A percentile compares a stretch with the other conserved stretches of the same genome.
These are phyloP conservation scores for Luffa aegyptiaca DNA, from an alignment of 306 rosid genomes.

Conservation along the genomic window DNA sequence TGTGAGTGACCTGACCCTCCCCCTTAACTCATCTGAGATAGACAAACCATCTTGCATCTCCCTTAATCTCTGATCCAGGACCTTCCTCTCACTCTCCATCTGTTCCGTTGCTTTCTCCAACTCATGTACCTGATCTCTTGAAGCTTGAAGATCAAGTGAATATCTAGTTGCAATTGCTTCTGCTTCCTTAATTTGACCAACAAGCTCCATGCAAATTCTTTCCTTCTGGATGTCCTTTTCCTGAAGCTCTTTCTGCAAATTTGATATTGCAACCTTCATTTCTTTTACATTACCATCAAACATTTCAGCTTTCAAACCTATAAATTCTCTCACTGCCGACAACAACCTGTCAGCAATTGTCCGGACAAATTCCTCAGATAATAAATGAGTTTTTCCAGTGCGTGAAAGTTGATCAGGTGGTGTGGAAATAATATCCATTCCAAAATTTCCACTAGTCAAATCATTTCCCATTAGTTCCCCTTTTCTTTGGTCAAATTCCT, in stretches of 20 bases:
- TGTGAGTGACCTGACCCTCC: conserved; percentile 50
- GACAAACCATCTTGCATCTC: conserved; percentile 46
- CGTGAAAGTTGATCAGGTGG: conserved; percentile 12
- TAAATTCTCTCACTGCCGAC: conserved; percentile 51
- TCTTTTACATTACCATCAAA: conserved; percentile 53
- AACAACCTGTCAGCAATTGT: conserved; percentile 50
- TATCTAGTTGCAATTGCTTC: conserved; percentile 55
- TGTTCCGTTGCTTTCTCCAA: conserved; percentile 48
- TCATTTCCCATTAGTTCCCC: conserved; percentile 51
- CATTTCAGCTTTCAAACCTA: conserved; percentile 46
- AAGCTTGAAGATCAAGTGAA: conserved; percentile 59
- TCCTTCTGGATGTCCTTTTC: conserved; percentile 91
- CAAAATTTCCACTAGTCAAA: conserved; percentile 22
- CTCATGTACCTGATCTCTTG: conserved; percentile 36
- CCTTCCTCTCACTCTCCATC: conserved; percentile 40
- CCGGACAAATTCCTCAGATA: conserved; percentile 53
- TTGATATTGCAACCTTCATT: conserved; percentile 52
- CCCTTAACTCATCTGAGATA: conserved; percentile 46
- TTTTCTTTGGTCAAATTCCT: conserved; percentile 48
- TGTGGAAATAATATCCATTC: conserved; percentile 9
- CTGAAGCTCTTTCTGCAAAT: conserved; percentile 81
- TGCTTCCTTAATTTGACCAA: conserved; percentile 73
- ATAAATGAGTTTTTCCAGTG: conserved; percentile 12
- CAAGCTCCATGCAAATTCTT: conserved; percentile 71
- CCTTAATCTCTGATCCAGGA: conserved; percentile 49